Base-by-base conservation (phyloP, 1,284 basidiomycete species). In the Malassezia globosa region DNA sequence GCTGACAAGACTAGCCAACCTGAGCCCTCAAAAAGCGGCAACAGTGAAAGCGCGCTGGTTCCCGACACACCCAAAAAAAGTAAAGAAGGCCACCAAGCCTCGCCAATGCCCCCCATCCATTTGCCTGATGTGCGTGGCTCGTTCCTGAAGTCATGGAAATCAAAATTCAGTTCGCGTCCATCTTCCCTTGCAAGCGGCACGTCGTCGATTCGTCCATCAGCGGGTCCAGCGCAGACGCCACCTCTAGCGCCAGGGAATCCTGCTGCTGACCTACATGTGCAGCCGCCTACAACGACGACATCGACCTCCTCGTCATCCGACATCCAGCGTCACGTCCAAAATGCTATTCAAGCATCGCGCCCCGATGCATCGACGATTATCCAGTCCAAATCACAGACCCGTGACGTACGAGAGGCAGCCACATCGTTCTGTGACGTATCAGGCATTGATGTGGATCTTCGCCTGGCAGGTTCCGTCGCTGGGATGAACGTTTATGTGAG, bases 341-440 rank as follows among this genome's bases (percentile, higher is more conserved):
- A 58, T 8, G 72, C 72, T 13, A 63, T 73, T 35, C 59, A 73
- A 23, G 72, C 73, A 0, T 72, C 73, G 3, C 63, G 69, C 14
- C 73, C 73, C 0, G 73, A 74, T 33, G 61, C 62, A 0, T 66
- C 65, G 16, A 55, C 58, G 7, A 59, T 60, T 16, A 72, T 75
- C 45, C 61, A 64, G 47, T 70, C 62, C 34, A 56, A 72, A 16
- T 63, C 66, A n/a, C 52, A 60, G 34, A 53, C 56, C 37, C 69
- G 66, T 5, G 58, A 69, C 25, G 72, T 75, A 48, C 73, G 71
- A 36, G 73, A 74, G 41, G 70, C 71, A 3, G 61, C 66, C 19
- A 49, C 56, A 26, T 58, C 61, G 13, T 75, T 74, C 58, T 75
- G 74, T 61, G 73, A 74, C 46, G 56, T 64, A 10, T 60, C 64